These are phyloP conservation scores for Actinidia polygama DNA, from an alignment of 179 eudicot genomes.

Conservation along the genomic window DNA sequence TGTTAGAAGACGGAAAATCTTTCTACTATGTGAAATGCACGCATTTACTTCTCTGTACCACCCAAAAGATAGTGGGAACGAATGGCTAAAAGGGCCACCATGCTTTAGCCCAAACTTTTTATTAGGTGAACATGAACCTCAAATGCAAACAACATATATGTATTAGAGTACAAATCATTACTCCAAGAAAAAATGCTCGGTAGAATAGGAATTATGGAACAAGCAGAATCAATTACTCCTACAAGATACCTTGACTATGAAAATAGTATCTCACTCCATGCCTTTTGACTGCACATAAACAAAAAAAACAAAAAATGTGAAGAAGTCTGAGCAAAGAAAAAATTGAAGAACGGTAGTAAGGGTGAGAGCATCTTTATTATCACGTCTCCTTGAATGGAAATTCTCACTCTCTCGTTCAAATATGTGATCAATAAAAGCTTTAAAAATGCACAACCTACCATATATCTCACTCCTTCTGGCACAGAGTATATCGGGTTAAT, in stretches of 20 bases:
- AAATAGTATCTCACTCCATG: slow-evolving; percentile 94
- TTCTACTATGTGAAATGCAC: background rate
- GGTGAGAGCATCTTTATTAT: slow-evolving; percentile 82
- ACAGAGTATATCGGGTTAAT: slow-evolving; percentile 44
- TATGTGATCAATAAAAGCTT: slow-evolving; percentile 73
- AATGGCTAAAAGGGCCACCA: background rate
- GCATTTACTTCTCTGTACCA: background rate
- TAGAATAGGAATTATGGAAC: background rate
- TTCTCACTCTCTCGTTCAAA: slow-evolving; percentile 86
- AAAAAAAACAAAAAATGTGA: background rate
- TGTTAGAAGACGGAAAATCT: background rate
- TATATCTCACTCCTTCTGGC: slow-evolving; percentile 34
- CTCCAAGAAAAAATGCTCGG: background rate
- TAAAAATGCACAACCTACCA: slow-evolving; percentile 44
- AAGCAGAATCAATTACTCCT: background rate
- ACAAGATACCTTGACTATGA: slow-evolving; percentile 81
- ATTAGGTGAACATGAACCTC: background rate
- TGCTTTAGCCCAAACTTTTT: background rate
- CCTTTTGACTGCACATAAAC: slow-evolving; percentile 83
- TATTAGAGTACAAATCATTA: background rate
- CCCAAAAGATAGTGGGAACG: background rate
- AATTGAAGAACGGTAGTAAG: slow-evolving; percentile 97
- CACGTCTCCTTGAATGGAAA: slow-evolving; percentile 72
- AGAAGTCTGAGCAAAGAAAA: slow-evolving; percentile 21
- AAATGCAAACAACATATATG: background rate